phyloP scores from a whole-genome alignment of 345 rosid species.

The Bruguiera parviflora region DNA sequence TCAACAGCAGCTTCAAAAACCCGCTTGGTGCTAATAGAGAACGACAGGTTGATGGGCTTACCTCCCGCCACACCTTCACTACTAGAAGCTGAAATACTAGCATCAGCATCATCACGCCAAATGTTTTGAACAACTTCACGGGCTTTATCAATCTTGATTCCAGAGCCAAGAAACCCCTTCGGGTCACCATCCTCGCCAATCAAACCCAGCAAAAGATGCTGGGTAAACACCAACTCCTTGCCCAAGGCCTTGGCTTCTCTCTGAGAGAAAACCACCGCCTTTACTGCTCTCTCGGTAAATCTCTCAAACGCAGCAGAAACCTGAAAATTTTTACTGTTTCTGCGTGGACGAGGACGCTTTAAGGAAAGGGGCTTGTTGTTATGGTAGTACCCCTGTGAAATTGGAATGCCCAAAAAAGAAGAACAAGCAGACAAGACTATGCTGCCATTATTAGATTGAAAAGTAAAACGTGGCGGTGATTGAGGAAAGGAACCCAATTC shows the following conservation, averaged over 20 bases:
- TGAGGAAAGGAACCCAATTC: slow-evolving; percentile 22
- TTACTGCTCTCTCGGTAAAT: slow-evolving; percentile 77
- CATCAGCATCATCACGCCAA: slow-evolving; percentile 43
- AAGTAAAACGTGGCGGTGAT: slow-evolving; percentile 20
- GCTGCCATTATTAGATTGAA: slow-evolving; percentile 15
- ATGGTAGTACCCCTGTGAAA: slow-evolving; percentile 35
- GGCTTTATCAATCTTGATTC: slow-evolving; percentile 59
- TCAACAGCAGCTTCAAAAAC: slow-evolving; percentile 97
- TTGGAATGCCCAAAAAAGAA: slow-evolving; percentile 49
- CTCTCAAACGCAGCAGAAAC: slow-evolving; percentile 83
- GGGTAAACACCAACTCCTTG: slow-evolving; percentile 75
- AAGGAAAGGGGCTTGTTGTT: slow-evolving; percentile 6
- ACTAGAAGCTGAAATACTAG: slow-evolving; percentile 8
- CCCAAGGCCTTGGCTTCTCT: slow-evolving; percentile 75
- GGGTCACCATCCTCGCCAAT: slow-evolving; percentile 79
- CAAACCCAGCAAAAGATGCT: slow-evolving; percentile 76
- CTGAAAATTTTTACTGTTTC: slow-evolving; percentile 39
- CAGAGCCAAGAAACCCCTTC: slow-evolving; percentile 76
- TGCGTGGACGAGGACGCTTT: slow-evolving; percentile 25
- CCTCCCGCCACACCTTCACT: background rate
- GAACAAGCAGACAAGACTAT: slow-evolving; percentile 47
- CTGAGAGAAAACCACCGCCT: slow-evolving; percentile 77
- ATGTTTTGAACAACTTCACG: slow-evolving; percentile 65
- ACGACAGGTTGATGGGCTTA: slow-evolving; percentile 50
- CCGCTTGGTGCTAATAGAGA: slow-evolving; percentile 70